Conservation (phyloP, 2,329 filamentous ascomycete genomes). For the Chrysosphaeria jannelii region DNA sequence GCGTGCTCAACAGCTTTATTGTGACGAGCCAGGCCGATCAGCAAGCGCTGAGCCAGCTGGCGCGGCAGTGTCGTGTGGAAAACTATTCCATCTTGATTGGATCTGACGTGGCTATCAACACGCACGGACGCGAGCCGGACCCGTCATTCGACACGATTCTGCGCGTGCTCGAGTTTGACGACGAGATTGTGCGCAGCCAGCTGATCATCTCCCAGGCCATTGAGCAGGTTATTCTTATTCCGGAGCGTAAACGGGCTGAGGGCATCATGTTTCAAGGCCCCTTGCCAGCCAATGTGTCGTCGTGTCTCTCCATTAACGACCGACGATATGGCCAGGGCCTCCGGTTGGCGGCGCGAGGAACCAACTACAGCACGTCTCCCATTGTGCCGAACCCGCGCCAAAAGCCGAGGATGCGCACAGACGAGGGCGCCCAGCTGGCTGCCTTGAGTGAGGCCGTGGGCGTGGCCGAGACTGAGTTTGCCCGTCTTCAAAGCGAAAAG, state of each 20-base stretch:
- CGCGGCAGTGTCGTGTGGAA: constrained; percentile 22
- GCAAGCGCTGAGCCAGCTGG: constrained; percentile 30
- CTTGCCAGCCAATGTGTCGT: constrained; percentile 37
- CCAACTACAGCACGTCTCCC: constrained; percentile 10
- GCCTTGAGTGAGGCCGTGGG: constrained; percentile 18
- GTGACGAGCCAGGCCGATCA: constrained; percentile 54
- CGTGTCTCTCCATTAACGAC: constrained; percentile 41
- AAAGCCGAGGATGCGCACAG: constrained; percentile 48
- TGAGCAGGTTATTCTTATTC: constrained; percentile 59
- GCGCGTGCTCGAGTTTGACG: constrained; percentile 52
- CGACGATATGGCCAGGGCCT: constrained; percentile 26
- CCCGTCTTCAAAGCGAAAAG: constrained; percentile 18
- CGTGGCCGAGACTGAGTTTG: constrained; percentile 22
- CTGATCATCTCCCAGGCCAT: constrained; percentile 59
- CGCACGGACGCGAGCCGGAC: constrained; percentile 42
- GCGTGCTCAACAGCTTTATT: constrained; percentile 42
- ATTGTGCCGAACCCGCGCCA: constrained; percentile 16
- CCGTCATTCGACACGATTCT: constrained; percentile 44
- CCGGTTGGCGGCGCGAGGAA: constrained; percentile 18
- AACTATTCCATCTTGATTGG: constrained; percentile 32
- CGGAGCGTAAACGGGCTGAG: constrained; percentile 33
- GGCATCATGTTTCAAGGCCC: constrained; percentile 32
- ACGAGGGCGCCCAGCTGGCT: constrained; percentile 34
- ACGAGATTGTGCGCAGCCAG: constrained; percentile 46
- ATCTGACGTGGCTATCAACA: constrained; percentile 22